These are phyloP conservation scores for Xerocomellus amylosporus DNA, from an alignment of 768 basidiomycete genomes.

Conservation along the genomic window DNA sequence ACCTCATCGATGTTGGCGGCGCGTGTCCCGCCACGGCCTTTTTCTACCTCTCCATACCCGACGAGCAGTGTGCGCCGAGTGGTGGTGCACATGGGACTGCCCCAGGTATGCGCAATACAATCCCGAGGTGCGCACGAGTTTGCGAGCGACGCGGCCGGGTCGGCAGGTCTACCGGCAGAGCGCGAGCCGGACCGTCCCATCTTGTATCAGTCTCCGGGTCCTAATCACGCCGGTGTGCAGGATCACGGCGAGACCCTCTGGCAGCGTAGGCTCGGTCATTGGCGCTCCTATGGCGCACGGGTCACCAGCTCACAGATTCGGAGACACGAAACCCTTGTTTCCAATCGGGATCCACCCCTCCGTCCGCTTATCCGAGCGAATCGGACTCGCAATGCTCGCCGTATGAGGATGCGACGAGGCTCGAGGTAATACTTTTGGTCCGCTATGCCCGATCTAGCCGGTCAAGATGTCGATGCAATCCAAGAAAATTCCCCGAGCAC, in stretches of 20 bases:
- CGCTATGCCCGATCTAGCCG: conserved; percentile 13
- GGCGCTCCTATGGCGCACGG: too few species aligned
- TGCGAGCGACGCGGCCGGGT: too few species aligned
- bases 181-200: conserved; percentile 33
- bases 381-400: too few species aligned
- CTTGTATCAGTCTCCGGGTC: conserved; percentile 64
- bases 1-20: conserved; percentile 96
- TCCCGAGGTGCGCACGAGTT: background rate
- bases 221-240: conserved; percentile 11
- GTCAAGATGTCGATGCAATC: background rate
- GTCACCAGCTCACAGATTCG: conserved; percentile 22
- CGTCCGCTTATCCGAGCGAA: too few species aligned
- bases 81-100: conserved; percentile 34
- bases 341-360: too few species aligned
- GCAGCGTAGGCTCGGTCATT: background rate
- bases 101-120: conserved; percentile 57
- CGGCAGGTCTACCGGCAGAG: conserved; percentile 1
- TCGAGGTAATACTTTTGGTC: background rate
- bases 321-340: too few species aligned
- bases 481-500: background rate
- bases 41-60: conserved; percentile 88
- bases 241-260: background rate
- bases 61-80: conserved; percentile 60
- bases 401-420: background rate
- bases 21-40: conserved; percentile 83